phyloP scores from a whole-genome alignment of 768 basidiomycete genomes.

The Tulasnella sp. region DNA sequence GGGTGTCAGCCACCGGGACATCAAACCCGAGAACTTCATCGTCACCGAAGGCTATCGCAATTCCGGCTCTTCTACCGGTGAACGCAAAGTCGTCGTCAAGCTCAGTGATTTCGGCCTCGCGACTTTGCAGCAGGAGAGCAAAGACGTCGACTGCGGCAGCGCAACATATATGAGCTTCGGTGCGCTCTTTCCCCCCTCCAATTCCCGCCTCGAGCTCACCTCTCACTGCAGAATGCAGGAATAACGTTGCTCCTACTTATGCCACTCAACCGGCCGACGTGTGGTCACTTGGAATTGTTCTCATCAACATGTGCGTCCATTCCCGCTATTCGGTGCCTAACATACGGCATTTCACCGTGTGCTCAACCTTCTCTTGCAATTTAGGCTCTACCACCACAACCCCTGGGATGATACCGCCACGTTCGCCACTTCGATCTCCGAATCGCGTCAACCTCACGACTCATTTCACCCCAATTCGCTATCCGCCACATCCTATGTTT shows the following conservation, averaged over 20 bases:
- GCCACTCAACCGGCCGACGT: constrained; percentile 91
- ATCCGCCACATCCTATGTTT: background rate
- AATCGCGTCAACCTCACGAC: background rate
- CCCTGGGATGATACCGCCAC: constrained; percentile 93
- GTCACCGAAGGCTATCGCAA: constrained; percentile 67
- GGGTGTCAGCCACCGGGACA: constrained; percentile 89
- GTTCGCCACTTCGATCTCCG: constrained; percentile 41
- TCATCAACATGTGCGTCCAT: constrained; percentile 81
- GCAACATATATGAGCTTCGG: constrained; percentile 98
- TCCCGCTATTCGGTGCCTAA: background rate
- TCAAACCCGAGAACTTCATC: constrained; percentile 98
- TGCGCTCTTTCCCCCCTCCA: constrained; percentile 29
- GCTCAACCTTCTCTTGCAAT: too few species aligned
- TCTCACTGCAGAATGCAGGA: constrained; percentile 69
- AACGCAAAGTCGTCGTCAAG: constrained; percentile 90
- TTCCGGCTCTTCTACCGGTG: constrained; percentile 33
- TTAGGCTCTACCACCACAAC: constrained; percentile 91
- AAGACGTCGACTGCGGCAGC: constrained; percentile 97
- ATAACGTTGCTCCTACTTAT: constrained; percentile 92
- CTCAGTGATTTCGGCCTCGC: constrained; percentile 94
- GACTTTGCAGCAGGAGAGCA: constrained; percentile 74
- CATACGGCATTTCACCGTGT: constrained; percentile 17
- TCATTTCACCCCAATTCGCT: background rate
- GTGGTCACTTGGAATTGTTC: constrained; percentile 96
- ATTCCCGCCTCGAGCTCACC: constrained; percentile 11